These are phyloP conservation scores for Limonium bicolor DNA, from an alignment of 148 eudicot genomes.

Conservation along the genomic window DNA sequence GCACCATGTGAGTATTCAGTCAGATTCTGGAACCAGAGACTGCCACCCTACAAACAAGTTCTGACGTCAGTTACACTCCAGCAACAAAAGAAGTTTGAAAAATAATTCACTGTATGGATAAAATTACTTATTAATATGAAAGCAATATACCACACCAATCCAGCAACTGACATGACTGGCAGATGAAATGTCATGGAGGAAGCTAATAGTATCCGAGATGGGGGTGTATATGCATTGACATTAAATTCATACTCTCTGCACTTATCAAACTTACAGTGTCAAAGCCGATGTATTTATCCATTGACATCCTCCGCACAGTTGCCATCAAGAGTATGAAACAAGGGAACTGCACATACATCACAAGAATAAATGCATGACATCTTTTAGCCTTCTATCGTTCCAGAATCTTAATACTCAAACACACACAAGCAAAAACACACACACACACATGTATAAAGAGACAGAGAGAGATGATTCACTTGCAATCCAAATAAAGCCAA, in stretches of 20 bases:
- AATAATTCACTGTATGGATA: too few species aligned
- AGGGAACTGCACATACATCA: constrained; percentile 47
- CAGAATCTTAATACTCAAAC: not conserved
- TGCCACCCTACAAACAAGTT: constrained; percentile 54
- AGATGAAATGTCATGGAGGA: not conserved
- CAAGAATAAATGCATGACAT: constrained; percentile 3
- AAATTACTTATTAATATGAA: not conserved
- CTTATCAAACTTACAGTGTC: constrained; percentile 49
- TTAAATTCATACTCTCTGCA: not conserved
- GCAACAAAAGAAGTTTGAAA: not conserved
- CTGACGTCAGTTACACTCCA: not conserved
- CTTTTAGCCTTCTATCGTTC: not conserved
- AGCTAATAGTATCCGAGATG: not conserved
- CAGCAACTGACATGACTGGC: not conserved
- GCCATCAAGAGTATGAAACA: constrained; percentile 69
- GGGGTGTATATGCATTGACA: not conserved
- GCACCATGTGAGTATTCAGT: constrained; percentile 53
- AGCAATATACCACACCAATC: not conserved
- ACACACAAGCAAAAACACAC: not conserved
- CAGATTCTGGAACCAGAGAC: constrained; percentile 83
- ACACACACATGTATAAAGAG: not conserved
- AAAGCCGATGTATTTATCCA: constrained; percentile 73
- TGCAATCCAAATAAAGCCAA: not conserved
- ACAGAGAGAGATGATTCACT: not conserved
- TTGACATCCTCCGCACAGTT: constrained; percentile 62